phyloP scores from a whole-genome alignment of 768 basidiomycete species.

The Boletus subparvulus region DNA sequence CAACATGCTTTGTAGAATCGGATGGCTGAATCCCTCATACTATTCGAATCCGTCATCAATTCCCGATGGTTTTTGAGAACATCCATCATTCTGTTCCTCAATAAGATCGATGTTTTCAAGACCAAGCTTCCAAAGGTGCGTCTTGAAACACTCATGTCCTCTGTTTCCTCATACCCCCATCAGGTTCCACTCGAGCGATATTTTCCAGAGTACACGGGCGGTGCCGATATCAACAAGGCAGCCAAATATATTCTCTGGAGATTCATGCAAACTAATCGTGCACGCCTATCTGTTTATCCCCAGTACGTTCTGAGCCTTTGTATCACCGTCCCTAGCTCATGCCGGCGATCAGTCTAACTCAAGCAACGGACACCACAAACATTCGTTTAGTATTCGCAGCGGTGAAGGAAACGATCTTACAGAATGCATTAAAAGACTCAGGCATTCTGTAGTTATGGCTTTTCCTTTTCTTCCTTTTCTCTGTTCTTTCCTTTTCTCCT shows the following conservation, averaged over 20 bases:
- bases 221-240: conserved; percentile 88
- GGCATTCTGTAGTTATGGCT: conserved; percentile 60
- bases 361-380: conserved; percentile 87
- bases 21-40: conserved; percentile 69
- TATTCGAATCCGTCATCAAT: conserved; percentile 79
- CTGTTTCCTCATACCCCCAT: background rate
- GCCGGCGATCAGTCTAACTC: conserved; percentile 56
- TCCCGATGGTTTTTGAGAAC: conserved; percentile 74
- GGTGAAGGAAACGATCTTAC: conserved; percentile 90
- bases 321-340: background rate
- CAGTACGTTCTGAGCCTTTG: conserved; percentile 54
- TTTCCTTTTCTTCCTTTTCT: background rate
- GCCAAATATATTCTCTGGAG: conserved; percentile 94
- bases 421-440: conserved; percentile 83
- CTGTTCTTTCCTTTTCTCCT: background rate
- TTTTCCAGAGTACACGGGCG: conserved; percentile 89
- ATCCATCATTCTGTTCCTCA: conserved; percentile 65
- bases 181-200: conserved; percentile 74
- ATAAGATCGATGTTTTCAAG: conserved; percentile 79
- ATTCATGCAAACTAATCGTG: conserved; percentile 90
- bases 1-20: conserved; percentile 50
- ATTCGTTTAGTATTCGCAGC: conserved; percentile 81
- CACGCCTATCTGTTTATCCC: conserved; percentile 83
- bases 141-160: fast-evolving
- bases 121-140: conserved; percentile 58